A percentile compares a stretch with the other conserved stretches of the same genome.
phyloP scores from a whole-genome alignment of 495 filamentous ascomycete genomes.

The Aeminium ludgeri region DNA sequence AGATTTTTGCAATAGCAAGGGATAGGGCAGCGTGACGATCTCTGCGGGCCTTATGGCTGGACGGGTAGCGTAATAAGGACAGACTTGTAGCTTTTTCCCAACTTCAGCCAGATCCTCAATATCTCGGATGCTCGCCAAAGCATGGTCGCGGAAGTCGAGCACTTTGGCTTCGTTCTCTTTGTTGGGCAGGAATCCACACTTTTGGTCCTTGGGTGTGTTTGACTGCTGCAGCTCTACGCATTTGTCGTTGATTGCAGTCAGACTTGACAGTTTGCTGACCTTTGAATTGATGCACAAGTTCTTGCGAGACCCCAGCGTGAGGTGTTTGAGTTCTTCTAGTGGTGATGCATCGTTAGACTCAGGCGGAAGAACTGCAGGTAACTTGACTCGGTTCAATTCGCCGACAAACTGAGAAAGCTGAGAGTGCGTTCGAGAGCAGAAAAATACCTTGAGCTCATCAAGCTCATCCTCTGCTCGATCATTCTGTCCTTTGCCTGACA shows the following conservation, averaged over 20 bases:
- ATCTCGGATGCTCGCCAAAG: conserved; percentile 69
- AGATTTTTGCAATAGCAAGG: conserved; percentile 71
- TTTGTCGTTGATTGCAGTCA: conserved; percentile 84
- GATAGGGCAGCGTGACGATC: conserved; percentile 90
- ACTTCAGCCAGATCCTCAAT: conserved; percentile 78
- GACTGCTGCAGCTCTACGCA: conserved; percentile 82
- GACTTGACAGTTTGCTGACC: conserved; percentile 51
- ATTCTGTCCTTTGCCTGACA: conserved; percentile 28
- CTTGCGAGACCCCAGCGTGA: conserved; percentile 78
- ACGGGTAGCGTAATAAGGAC: conserved; percentile 90
- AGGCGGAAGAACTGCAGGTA: conserved; percentile 43
- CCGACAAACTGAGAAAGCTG: conserved; percentile 87
- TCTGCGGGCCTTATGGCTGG: conserved; percentile 69
- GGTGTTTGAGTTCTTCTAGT: conserved; percentile 45
- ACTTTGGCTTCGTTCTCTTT: conserved; percentile 54
- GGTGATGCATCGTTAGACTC: conserved; percentile 34
- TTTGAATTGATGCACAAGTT: conserved; percentile 84
- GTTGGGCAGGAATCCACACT: conserved; percentile 64
- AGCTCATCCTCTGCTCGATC: conserved; percentile 39
- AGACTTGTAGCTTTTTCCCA: conserved; percentile 65
- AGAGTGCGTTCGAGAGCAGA: conserved; percentile 88
- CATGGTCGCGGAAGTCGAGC: conserved; percentile 74
- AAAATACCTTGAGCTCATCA: conserved; percentile 48
- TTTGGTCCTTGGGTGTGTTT: conserved; percentile 43
- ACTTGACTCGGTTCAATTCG: conserved; percentile 65